Conservation (phyloP, 2,329 filamentous ascomycete species). For the Pestalotiopsis sp. region DNA sequence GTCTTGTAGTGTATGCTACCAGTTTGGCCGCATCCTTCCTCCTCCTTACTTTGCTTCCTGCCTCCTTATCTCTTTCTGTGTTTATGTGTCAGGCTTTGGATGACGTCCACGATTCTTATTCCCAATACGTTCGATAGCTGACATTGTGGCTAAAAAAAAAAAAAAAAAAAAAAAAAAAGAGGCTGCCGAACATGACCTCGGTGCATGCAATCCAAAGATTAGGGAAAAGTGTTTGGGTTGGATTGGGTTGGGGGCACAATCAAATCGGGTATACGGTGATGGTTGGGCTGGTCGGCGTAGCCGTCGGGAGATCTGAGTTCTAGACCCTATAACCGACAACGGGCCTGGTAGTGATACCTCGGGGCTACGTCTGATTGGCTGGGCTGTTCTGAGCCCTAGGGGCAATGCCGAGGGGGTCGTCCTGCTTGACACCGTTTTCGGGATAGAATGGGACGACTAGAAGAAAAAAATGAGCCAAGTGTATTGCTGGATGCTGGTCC, state of each 20-base stretch:
- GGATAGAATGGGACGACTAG: background rate
- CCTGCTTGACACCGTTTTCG: background rate
- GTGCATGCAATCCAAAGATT: too few relatives aligned
- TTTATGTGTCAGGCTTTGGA: too few relatives aligned
- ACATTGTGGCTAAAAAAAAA: too few relatives aligned
- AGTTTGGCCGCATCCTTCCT: too few relatives aligned
- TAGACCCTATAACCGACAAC: background rate
- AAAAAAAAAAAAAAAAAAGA: too few relatives aligned
- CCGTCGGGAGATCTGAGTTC: background rate
- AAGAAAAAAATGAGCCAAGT: background rate
- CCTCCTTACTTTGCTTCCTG: too few relatives aligned
- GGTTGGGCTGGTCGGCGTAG: background rate
- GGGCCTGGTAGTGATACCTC: background rate
- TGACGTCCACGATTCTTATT: too few relatives aligned
- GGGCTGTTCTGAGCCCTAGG: background rate
- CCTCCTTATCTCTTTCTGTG: too few relatives aligned
- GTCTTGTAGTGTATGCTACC: too few relatives aligned
- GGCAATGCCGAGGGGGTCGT: background rate
- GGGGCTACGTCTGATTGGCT: background rate
- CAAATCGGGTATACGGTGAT: background rate
- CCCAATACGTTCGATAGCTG: too few relatives aligned
- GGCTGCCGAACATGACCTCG: too few relatives aligned
- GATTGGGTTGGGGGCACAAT: background rate
- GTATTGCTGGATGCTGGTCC: too few relatives aligned
- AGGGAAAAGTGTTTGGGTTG: background rate